Evolutionary conservation across 176 grass and related monocot species (phyloP).

Genomic region (Rhipidocladum racemiflorum): DNA sequence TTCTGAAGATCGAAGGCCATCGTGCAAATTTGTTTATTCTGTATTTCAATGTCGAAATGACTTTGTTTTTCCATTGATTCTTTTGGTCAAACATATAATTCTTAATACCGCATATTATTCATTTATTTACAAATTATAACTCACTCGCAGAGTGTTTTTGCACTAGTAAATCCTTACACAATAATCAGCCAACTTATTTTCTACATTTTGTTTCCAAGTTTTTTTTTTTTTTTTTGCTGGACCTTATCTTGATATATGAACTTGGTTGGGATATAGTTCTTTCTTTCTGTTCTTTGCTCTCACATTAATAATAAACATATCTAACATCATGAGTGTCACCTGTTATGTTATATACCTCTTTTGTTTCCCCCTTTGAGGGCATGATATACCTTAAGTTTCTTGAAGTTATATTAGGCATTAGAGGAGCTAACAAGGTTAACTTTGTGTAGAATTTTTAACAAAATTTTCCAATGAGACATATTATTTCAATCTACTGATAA

Average conservation of each 20-base stretch:
- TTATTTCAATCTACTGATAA: background rate
- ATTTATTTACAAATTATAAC: background rate
- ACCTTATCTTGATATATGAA: background rate
- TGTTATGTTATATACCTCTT: background rate
- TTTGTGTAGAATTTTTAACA: background rate
- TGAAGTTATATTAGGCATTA: background rate
- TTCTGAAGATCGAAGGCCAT: background rate
- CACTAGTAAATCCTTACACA: background rate
- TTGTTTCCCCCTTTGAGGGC: background rate
- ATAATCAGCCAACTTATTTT: background rate
- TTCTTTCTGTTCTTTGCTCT: background rate
- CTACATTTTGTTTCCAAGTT: background rate
- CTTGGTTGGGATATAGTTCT: background rate
- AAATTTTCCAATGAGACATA: background rate
- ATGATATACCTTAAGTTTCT: background rate
- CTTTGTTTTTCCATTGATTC: conserved; percentile 1
- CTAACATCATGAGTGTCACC: background rate
- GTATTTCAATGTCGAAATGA: background rate
- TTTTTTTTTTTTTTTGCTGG: background rate
- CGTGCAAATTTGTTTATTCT: background rate
- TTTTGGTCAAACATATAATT: background rate
- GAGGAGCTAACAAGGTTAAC: background rate
- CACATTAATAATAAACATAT: background rate
- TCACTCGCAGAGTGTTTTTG: background rate
- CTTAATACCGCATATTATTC: background rate